Evolutionary conservation across 2,329 filamentous ascomycete genomes (phyloP).

Genomic region (Boeremia exigua): DNA sequence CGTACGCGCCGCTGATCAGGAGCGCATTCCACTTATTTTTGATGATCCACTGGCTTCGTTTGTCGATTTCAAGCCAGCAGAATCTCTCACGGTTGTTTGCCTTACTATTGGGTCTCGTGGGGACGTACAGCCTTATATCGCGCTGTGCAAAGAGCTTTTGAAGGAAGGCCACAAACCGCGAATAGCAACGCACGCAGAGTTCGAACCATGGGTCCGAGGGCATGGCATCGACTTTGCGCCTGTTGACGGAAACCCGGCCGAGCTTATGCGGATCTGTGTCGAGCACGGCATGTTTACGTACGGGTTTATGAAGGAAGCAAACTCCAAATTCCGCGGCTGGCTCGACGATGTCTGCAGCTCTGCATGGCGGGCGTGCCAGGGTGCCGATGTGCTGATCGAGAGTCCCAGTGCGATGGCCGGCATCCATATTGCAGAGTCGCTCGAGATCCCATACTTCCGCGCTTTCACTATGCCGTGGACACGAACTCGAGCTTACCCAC

Average conservation of each 20-base stretch:
- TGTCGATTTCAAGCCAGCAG: slow-evolving; percentile 85
- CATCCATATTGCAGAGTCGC: slow-evolving; percentile 94
- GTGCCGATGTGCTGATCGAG: slow-evolving; percentile 89
- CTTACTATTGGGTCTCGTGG: slow-evolving; percentile 94
- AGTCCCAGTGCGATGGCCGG: slow-evolving; percentile 96
- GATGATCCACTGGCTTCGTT: slow-evolving; percentile 89
- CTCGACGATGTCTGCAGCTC: slow-evolving; percentile 85
- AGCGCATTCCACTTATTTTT: slow-evolving; percentile 79
- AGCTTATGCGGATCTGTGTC: slow-evolving; percentile 94
- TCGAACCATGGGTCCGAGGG: slow-evolving; percentile 85
- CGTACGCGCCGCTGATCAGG: slow-evolving; percentile 47
- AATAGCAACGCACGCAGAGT: slow-evolving; percentile 93
- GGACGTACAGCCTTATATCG: slow-evolving; percentile 97
- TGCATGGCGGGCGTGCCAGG: slow-evolving; percentile 83
- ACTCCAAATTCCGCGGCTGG: slow-evolving; percentile 79
- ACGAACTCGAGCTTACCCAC: slow-evolving; percentile 90
- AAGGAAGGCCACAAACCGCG: slow-evolving; percentile 84
- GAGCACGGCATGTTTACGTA: slow-evolving; percentile 97
- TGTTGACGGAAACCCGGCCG: slow-evolving; percentile 88
- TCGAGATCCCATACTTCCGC: slow-evolving; percentile 93
- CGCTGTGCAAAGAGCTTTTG: slow-evolving; percentile 86
- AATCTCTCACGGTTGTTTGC: slow-evolving; percentile 84
- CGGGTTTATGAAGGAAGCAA: slow-evolving; percentile 87
- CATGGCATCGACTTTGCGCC: slow-evolving; percentile 92
- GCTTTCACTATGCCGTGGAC: slow-evolving; percentile 99